phyloP scores from a whole-genome alignment of 805 yeast genomes.

The Kodamaea lidongshanica region DNA sequence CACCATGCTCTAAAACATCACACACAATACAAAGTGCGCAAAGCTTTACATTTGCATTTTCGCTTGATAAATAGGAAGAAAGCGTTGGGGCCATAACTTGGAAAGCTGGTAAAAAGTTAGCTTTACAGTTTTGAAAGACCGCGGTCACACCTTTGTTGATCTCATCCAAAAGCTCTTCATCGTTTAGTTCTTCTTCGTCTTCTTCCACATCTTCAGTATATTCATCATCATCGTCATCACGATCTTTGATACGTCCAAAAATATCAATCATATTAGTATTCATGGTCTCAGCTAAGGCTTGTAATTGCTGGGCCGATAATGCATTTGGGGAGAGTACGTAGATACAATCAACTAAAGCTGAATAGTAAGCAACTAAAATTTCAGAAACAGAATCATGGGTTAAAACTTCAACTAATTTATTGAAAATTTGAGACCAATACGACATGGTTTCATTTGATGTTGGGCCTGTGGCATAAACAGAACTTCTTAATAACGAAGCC shows the following conservation, averaged over 20 bases:
- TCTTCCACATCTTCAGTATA: conserved; percentile 81
- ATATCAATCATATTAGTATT: conserved; percentile 59
- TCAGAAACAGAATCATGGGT: conserved; percentile 80
- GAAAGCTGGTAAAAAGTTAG: conserved; percentile 57
- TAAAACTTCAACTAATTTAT: conserved; percentile 61
- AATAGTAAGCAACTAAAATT: conserved; percentile 69
- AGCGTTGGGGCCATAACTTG: conserved; percentile 59
- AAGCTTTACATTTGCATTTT: conserved; percentile 59
- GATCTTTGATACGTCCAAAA: conserved; percentile 60
- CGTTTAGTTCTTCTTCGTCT: conserved; percentile 79
- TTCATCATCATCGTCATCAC: conserved; percentile 76
- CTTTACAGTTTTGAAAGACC: conserved; percentile 57
- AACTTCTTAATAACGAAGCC: conserved; percentile 66
- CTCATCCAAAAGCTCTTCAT: conserved; percentile 85
- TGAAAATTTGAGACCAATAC: conserved; percentile 66
- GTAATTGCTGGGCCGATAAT: conserved; percentile 50
- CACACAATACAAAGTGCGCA: conserved; percentile 78
- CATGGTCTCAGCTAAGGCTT: conserved; percentile 52
- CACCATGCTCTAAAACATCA: conserved; percentile 76
- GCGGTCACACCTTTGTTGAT: conserved; percentile 69
- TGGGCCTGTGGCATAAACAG: conserved; percentile 50
- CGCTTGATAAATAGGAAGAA: conserved; percentile 56
- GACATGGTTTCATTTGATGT: conserved; percentile 55
- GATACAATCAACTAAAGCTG: conserved; percentile 61
- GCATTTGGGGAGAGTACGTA: conserved; percentile 62